Evolutionary conservation across 1,284 basidiomycete genomes (phyloP).

Genomic region (Boletus sp.): DNA sequence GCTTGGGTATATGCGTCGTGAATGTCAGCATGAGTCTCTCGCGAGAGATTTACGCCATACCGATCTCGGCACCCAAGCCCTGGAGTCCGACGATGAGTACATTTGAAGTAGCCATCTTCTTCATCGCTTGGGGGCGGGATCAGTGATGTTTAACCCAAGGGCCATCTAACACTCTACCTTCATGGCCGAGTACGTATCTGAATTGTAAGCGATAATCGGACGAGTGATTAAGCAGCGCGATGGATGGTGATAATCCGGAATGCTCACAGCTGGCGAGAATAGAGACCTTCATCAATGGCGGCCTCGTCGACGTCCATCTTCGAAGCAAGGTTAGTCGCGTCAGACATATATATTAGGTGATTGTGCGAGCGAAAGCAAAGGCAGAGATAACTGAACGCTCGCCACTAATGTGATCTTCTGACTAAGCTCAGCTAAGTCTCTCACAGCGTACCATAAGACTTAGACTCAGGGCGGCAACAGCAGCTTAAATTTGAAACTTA

Average conservation of each 20-base stretch:
- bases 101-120: constrained; percentile 96
- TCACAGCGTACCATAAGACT: too few relatives aligned
- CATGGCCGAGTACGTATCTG: constrained; percentile 94
- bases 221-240: constrained; percentile 15
- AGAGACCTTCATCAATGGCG: constrained; percentile 86
- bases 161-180: constrained; percentile 53
- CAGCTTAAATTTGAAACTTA: too few relatives aligned
- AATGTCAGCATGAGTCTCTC: constrained; percentile 11
- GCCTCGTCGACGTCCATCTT: constrained; percentile 84
- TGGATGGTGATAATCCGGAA: constrained; percentile 12
- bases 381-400: constrained; percentile 1
- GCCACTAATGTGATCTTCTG: constrained; percentile 15
- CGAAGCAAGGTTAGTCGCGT: constrained; percentile 43
- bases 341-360: constrained; percentile 43
- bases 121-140: constrained; percentile 72
- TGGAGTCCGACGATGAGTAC: constrained; percentile 92
- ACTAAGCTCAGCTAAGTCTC: constrained; percentile 23
- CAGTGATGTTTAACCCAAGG: constrained; percentile 4
- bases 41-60: constrained; percentile 41
- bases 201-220: constrained; percentile 23
- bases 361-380: constrained; percentile 5
- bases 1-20: constrained; percentile 47
- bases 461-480: too few relatives aligned
- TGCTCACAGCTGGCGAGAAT: constrained; percentile 92
- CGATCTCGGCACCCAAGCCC: constrained; percentile 95